Percentiles rank a stretch among this genome's conserved stretches.
phyloP scores from a whole-genome alignment of 2,329 filamentous ascomycete genomes.

The Zasmidium cellare region DNA sequence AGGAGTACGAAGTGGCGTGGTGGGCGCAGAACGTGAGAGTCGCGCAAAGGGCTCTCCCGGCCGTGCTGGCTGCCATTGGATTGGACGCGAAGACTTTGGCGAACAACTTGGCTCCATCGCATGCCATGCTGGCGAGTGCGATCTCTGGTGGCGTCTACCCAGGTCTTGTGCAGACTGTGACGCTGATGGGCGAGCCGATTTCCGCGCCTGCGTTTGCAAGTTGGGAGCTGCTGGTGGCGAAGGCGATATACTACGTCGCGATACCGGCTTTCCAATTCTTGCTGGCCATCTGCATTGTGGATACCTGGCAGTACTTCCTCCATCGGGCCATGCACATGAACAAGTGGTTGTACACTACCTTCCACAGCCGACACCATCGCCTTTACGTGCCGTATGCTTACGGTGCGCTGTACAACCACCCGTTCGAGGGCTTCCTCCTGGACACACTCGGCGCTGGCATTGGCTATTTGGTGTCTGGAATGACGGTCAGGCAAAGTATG shows the following conservation, averaged over 20 bases:
- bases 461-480: conserved; percentile 75
- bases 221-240: conserved; percentile 78
- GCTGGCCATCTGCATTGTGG: conserved; percentile 72
- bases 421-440: conserved; percentile 87
- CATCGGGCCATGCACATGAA: conserved; percentile 97
- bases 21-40: conserved; percentile 84
- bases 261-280: conserved; percentile 78
- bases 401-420: conserved; percentile 95
- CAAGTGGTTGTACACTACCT: conserved; percentile 90
- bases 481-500: conserved; percentile 86
- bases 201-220: conserved; percentile 71
- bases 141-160: conserved; percentile 82
- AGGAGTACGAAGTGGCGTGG: conserved; percentile 82
- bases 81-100: conserved; percentile 75
- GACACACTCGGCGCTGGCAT: conserved; percentile 87
- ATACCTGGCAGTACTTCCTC: conserved; percentile 98
- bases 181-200: conserved; percentile 50
- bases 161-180: conserved; percentile 58
- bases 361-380: conserved; percentile 93
- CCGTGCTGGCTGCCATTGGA: conserved; percentile 68
- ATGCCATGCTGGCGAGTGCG: conserved; percentile 73
- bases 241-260: conserved; percentile 74
- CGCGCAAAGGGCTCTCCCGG: conserved; percentile 75
- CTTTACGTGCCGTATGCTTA: conserved; percentile 98
- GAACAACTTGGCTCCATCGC: conserved; percentile 68